Evolutionary conservation across 129 eudicot genomes (phyloP).

Genomic region (Deinandra increscens): DNA sequence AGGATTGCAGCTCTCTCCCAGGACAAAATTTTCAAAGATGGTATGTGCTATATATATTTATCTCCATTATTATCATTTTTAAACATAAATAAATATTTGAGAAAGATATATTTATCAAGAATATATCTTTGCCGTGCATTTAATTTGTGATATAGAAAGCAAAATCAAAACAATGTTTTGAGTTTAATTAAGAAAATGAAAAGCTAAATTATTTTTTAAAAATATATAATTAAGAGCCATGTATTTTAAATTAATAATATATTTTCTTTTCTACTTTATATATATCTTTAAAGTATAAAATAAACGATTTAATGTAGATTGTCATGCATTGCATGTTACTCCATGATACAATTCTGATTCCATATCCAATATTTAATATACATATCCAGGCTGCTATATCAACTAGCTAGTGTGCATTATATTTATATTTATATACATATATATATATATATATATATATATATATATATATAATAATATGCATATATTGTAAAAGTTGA

Average conservation of each 20-base stretch:
- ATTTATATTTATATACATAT: neutral
- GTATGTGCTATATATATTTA: conserved; percentile 29
- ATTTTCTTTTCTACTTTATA: neutral
- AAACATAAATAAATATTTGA: neutral
- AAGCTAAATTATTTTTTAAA: neutral
- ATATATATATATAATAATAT: neutral
- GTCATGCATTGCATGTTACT: conserved; percentile 39
- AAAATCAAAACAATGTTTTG: neutral
- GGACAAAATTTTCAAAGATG: conserved; percentile 93
- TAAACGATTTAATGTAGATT: neutral
- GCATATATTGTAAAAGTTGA: neutral
- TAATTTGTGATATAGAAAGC: neutral
- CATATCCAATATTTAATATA: conserved; percentile 30
- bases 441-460: neutral
- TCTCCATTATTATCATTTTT: too few species aligned
- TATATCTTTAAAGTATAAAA: neutral
- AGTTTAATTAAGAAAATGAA: neutral
- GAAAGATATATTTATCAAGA: neutral
- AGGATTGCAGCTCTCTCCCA: conserved; percentile 93
- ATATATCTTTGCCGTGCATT: too few species aligned
- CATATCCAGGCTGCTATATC: conserved; percentile 32
- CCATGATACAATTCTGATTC: conserved; percentile 40
- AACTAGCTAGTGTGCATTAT: neutral
- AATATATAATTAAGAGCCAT: conserved; percentile 2
- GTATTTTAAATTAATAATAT: neutral